Evolutionary conservation across 306 rosid species (phyloP).

Genomic region (Rubus idaeus): DNA sequence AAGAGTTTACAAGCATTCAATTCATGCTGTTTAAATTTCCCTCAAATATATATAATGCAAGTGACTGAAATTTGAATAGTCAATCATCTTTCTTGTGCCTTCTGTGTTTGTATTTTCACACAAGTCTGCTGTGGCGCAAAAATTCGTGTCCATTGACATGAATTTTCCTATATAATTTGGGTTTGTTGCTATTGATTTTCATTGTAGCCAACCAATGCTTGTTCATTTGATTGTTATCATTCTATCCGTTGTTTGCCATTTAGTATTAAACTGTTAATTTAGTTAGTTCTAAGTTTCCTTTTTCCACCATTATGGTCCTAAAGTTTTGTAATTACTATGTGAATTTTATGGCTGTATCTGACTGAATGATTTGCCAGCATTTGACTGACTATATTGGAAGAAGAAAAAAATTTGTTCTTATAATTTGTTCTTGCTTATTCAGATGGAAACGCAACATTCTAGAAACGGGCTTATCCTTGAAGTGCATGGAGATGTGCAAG

Average conservation of each 20-base stretch:
- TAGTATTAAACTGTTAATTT: neutral
- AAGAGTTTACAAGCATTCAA: too few relatives aligned
- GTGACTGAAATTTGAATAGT: too few relatives aligned
- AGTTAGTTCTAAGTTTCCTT: neutral
- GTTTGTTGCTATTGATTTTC: neutral
- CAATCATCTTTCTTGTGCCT: too few relatives aligned
- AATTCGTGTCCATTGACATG: too few relatives aligned
- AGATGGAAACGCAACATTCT: conserved; percentile 54
- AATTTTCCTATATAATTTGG: too few relatives aligned
- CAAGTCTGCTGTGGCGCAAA: too few relatives aligned
- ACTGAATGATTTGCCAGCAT: neutral
- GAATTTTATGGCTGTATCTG: neutral
- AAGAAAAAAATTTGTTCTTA: neutral
- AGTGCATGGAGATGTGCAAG: conserved; percentile 41
- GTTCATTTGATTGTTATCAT: neutral
- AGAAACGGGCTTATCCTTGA: conserved; percentile 44
- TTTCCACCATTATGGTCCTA: neutral
- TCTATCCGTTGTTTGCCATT: neutral
- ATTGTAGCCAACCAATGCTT: neutral
- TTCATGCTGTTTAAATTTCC: too few relatives aligned
- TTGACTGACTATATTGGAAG: neutral
- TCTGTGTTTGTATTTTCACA: neutral
- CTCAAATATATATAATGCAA: too few relatives aligned
- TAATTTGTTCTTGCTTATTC: conserved; percentile 14
- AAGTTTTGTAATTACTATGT: neutral